Percentiles rank a stretch among this genome's conserved stretches.
Evolutionary conservation across 768 basidiomycete genomes (phyloP).

Genomic region (Tricholoma hemisulphureum): DNA sequence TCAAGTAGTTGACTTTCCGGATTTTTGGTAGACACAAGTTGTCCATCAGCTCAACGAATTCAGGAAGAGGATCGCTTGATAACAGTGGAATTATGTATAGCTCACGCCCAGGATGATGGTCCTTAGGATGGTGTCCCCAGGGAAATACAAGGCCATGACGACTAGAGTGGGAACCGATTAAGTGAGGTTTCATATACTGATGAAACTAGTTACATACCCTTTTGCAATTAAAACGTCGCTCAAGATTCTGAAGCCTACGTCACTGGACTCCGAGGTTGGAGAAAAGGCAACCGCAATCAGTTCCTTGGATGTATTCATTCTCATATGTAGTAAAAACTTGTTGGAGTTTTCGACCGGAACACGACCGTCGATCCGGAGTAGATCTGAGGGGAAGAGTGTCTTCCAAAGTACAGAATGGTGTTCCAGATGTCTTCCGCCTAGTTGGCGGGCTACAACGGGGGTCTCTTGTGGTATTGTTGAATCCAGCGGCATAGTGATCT

Average conservation of each 20-base stretch:
- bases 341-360: slow-evolving; percentile 74
- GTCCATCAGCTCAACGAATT: slow-evolving; percentile 83
- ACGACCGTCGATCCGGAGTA: slow-evolving; percentile 79
- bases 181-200: slow-evolving; percentile 1
- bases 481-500: slow-evolving; percentile 83
- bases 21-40: slow-evolving; percentile 65
- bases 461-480: slow-evolving; percentile 67
- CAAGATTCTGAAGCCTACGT: slow-evolving; percentile 57
- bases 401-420: slow-evolving; percentile 66
- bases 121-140: slow-evolving; percentile 75
- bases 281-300: slow-evolving; percentile 75
- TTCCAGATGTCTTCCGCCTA: slow-evolving; percentile 69
- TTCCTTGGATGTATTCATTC: slow-evolving; percentile 76
- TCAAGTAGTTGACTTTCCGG: slow-evolving; percentile 62
- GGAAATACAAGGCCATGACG: slow-evolving; percentile 87
- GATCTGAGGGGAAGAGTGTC: slow-evolving; percentile 68
- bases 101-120: slow-evolving; percentile 77
- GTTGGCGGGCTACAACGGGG: slow-evolving; percentile 67
- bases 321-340: slow-evolving; percentile 75
- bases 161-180: slow-evolving; percentile 37
- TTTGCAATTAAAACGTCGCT: slow-evolving; percentile 69
- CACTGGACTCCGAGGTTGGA: slow-evolving; percentile 44
- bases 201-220: slow-evolving; percentile 48
- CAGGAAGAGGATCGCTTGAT: slow-evolving; percentile 67
- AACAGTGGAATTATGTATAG: slow-evolving; percentile 81